Evolutionary conservation across 371 early-diverging fungal species (phyloP).

Genomic region (Mucor ambiguus): DNA sequence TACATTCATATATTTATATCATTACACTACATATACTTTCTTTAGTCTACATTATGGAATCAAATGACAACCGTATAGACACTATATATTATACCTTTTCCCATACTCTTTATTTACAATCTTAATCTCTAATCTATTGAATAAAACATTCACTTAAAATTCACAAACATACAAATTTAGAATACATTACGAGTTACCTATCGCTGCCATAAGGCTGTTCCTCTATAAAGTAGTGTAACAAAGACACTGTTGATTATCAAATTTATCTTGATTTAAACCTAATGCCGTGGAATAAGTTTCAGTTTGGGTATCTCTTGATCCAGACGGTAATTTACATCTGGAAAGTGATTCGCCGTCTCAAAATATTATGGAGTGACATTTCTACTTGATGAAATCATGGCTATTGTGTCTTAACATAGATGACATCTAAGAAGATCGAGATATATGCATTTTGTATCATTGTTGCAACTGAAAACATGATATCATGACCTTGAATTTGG

Average conservation of each 20-base stretch:
- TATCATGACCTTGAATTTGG: background rate
- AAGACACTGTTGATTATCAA: background rate
- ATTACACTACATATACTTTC: background rate
- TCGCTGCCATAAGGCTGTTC: background rate
- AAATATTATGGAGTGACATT: background rate
- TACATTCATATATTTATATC: background rate
- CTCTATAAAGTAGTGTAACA: background rate
- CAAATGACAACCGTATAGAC: background rate
- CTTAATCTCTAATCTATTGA: background rate
- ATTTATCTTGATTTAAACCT: background rate
- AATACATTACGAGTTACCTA: constrained; percentile 4
- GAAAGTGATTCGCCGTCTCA: background rate
- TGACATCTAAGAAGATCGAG: constrained; percentile 1
- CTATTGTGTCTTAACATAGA: background rate
- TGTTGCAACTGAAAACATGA: background rate
- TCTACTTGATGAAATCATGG: background rate
- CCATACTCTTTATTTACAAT: background rate
- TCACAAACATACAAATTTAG: background rate
- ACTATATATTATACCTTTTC: constrained; percentile 4
- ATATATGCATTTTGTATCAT: background rate
- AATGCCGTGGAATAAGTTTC: constrained; percentile 1
- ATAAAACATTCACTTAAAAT: background rate
- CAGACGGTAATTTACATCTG: background rate
- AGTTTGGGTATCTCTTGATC: background rate
- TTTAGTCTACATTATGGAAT: background rate